phyloP scores from a whole-genome alignment of 352 stramenopile species.

The Globisporangium carolinianum region DNA sequence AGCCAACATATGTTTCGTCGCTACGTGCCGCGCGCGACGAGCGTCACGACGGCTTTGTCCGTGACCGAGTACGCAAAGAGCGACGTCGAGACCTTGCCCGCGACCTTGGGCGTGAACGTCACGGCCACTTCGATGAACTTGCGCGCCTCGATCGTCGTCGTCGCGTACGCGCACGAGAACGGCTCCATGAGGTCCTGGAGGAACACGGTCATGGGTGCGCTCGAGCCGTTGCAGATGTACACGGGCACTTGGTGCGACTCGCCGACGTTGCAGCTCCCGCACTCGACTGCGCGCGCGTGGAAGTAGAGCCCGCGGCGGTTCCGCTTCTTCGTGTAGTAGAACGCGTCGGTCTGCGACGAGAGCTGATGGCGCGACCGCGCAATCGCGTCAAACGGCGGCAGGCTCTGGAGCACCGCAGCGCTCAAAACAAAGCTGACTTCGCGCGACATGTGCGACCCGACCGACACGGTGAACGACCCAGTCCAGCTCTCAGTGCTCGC shows the following conservation, averaged over 20 bases:
- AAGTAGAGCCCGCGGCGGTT: slow-evolving; percentile 78
- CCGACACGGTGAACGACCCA: slow-evolving; percentile 49
- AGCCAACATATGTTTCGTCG: not conserved
- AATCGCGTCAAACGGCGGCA: slow-evolving; percentile 57
- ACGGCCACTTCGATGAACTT: slow-evolving; percentile 85
- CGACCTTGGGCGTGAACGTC: slow-evolving; percentile 66
- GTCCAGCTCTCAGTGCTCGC: slow-evolving; percentile 38
- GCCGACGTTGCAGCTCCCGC: slow-evolving; percentile 59
- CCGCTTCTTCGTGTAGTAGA: slow-evolving; percentile 80
- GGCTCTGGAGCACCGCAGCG: slow-evolving; percentile 20
- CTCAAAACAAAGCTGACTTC: slow-evolving; percentile 70
- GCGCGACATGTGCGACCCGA: slow-evolving; percentile 38
- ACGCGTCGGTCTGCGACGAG: slow-evolving; percentile 71
- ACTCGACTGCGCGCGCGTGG: slow-evolving; percentile 78
- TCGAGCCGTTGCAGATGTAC: slow-evolving; percentile 84
- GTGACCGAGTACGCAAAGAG: slow-evolving; percentile 74
- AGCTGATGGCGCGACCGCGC: slow-evolving; percentile 55
- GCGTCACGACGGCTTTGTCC: slow-evolving; percentile 72
- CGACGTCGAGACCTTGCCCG: slow-evolving; percentile 74
- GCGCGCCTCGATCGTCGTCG: slow-evolving; percentile 68
- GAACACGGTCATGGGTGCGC: slow-evolving; percentile 76
- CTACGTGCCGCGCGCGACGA: slow-evolving; percentile 66
- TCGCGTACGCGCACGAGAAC: slow-evolving; percentile 68
- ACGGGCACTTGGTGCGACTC: slow-evolving; percentile 76
- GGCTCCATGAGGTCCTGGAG: slow-evolving; percentile 70